A percentile compares a stretch with the other conserved stretches of the same genome.
phyloP scores from a whole-genome alignment of 2,329 filamentous ascomycete genomes.

The Ceratocystis destructans region DNA sequence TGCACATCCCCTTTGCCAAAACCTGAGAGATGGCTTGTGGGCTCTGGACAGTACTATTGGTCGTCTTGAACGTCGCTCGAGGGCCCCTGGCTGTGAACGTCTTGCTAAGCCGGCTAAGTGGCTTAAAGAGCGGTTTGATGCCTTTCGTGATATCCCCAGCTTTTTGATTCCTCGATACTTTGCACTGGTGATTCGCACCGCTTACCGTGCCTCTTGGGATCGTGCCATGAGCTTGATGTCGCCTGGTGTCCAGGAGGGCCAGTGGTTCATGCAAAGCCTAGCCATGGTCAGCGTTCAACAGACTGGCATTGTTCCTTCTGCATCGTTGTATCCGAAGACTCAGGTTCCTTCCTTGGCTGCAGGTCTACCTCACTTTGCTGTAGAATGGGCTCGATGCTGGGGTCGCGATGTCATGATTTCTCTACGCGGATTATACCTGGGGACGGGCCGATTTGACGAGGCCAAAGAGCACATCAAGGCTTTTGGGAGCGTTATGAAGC shows the following conservation, averaged over 20 bases:
- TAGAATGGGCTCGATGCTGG: conserved; percentile 93
- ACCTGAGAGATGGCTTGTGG: conserved; percentile 85
- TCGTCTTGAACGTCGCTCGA: conserved; percentile 59
- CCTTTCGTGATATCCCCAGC: conserved; percentile 69
- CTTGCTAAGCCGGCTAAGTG: conserved; percentile 57
- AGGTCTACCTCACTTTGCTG: conserved; percentile 84
- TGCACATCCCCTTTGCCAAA: conserved; percentile 84
- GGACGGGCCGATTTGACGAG: conserved; percentile 75
- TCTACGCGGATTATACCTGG: conserved; percentile 77
- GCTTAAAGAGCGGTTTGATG: conserved; percentile 74
- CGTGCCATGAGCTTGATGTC: conserved; percentile 67
- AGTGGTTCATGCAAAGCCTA: conserved; percentile 77
- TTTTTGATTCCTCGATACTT: conserved; percentile 92
- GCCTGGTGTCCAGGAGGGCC: conserved; percentile 61
- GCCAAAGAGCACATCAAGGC: conserved; percentile 89
- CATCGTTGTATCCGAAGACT: conserved; percentile 77
- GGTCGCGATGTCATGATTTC: conserved; percentile 96
- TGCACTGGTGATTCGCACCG: conserved; percentile 72
- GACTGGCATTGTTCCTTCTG: conserved; percentile 77
- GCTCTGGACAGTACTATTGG: conserved; percentile 75
- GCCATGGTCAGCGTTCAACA: conserved; percentile 87
- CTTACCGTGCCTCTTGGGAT: conserved; percentile 72
- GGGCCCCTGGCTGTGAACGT: conserved; percentile 45
- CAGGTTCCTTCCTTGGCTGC: conserved; percentile 78
- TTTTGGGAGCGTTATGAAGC: conserved; percentile 91